Percentiles rank a stretch among this genome's conserved stretches.
Evolutionary conservation across 164 flowering plant genomes (phyloP).

Genomic region (Platanus orientalis): DNA sequence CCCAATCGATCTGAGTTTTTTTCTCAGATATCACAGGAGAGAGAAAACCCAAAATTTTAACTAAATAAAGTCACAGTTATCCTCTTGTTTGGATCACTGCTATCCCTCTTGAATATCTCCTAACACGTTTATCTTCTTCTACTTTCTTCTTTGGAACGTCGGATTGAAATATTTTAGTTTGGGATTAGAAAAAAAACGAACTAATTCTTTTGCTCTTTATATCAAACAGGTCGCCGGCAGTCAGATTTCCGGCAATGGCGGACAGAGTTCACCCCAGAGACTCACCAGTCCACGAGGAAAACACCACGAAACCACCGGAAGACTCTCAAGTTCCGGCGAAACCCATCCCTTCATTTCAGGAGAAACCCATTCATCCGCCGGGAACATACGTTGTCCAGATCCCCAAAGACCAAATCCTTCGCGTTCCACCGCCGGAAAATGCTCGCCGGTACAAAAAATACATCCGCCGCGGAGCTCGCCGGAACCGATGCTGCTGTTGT

Average conservation of each 20-base stretch:
- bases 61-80: no score
- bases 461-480: constrained; percentile 21
- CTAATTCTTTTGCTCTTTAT: no score
- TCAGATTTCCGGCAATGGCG: neutral
- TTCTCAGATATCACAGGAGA: no score
- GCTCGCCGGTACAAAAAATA: constrained; percentile 28
- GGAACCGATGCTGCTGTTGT: constrained; percentile 38
- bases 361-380: constrained; percentile 29
- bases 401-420: constrained; percentile 87
- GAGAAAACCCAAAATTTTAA: no score
- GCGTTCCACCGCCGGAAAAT: constrained; percentile 72
- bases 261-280: constrained; percentile 11
- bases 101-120: no score
- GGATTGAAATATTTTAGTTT: no score
- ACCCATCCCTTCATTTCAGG: neutral
- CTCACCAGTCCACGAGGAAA: neutral
- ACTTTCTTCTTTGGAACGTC: no score
- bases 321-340: neutral
- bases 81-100: no score
- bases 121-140: no score
- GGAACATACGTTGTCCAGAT: constrained; percentile 78
- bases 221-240: no score
- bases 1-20: no score
- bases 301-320: neutral
- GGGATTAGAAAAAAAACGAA: no score